These are phyloP conservation scores for Tricholoma saponaceum DNA, from an alignment of 768 basidiomycete genomes.

Conservation along the genomic window DNA sequence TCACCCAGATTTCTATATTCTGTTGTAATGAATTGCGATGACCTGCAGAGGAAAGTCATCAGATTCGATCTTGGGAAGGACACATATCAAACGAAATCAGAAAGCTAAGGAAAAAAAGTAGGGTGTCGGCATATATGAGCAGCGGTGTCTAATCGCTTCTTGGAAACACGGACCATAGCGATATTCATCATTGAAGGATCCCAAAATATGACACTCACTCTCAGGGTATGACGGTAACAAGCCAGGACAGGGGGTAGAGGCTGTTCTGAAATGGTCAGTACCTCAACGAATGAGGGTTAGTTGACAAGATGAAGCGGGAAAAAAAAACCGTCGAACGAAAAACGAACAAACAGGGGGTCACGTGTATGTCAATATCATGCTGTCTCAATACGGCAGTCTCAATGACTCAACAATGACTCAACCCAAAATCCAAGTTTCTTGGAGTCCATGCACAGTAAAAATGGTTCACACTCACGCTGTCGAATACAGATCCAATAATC, in stretches of 20 bases:
- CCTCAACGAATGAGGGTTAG: too few species aligned
- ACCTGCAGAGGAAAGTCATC: not conserved
- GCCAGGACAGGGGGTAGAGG: not conserved
- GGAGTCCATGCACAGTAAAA: not conserved
- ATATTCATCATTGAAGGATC: constrained; percentile 52
- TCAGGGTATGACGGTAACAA: not conserved
- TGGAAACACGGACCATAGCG: constrained; percentile 98
- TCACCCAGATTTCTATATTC: not conserved
- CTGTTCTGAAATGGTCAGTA: not conserved
- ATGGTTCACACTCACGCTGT: not conserved
- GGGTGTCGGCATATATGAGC: constrained; percentile 67
- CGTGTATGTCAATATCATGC: not conserved
- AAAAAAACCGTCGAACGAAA: too few species aligned
- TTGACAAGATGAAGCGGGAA: too few species aligned
- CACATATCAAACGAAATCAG: not conserved
- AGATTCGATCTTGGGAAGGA: not conserved
- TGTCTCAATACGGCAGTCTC: too few species aligned
- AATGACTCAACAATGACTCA: too few species aligned
- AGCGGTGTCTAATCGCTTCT: constrained; percentile 93
- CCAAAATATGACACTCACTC: constrained; percentile 9
- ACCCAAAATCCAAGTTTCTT: not conserved
- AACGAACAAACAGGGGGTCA: not conserved
- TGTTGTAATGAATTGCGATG: not conserved
- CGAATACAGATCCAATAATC: not conserved
- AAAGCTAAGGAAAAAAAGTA: constrained; percentile 8